phyloP scores from a whole-genome alignment of 345 rosid genomes.

The Salix caprea region DNA sequence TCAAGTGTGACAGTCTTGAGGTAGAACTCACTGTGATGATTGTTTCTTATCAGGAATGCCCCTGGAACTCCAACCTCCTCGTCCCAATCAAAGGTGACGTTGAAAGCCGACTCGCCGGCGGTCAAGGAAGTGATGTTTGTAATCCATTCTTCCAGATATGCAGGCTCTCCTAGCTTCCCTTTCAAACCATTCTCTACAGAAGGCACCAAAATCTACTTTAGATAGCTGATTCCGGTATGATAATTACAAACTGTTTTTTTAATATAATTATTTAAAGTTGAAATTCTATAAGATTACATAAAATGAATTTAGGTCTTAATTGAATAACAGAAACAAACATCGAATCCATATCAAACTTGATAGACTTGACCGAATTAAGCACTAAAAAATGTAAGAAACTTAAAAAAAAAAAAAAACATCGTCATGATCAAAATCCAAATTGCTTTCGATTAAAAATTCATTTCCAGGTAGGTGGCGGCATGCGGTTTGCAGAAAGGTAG shows the following conservation, averaged over 20 bases:
- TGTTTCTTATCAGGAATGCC: constrained; percentile 34
- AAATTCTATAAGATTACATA: no score
- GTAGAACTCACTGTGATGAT: constrained; percentile 43
- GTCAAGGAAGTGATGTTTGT: constrained; percentile 16
- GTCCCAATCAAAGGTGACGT: constrained; percentile 35
- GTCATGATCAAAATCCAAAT: no score
- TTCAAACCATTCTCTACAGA: constrained; percentile 24
- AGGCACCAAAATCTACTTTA: constrained; percentile 9
- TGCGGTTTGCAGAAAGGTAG: no score
- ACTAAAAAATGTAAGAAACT: no score
- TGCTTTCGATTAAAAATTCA: no score
- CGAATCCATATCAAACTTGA: no score
- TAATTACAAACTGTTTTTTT: not conserved
- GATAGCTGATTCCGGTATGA: constrained; percentile 15
- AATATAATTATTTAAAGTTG: no score
- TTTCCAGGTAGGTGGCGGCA: no score
- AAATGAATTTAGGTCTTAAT: no score
- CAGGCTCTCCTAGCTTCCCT: constrained; percentile 35
- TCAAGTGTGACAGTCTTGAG: constrained; percentile 37
- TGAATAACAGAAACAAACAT: no score
- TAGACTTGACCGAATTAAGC: no score
- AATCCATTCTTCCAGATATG: constrained; percentile 32
- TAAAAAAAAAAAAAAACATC: no score
- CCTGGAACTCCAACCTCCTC: constrained; percentile 36
- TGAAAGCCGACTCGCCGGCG: constrained; percentile 31